Conservation (phyloP, 495 filamentous ascomycete genomes). For the Podospora fimiseda region DNA sequence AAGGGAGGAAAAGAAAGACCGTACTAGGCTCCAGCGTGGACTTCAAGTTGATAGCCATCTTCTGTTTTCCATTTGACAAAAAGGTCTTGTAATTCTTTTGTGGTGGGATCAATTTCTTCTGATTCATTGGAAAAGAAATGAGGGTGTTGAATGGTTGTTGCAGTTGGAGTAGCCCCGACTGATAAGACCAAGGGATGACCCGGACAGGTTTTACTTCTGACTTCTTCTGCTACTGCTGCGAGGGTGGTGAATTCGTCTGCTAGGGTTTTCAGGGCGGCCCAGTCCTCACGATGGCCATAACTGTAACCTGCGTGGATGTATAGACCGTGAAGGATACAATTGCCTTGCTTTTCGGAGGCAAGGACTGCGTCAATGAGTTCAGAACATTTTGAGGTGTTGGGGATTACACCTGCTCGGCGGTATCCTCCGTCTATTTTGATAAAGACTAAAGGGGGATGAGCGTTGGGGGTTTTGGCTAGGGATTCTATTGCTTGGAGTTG, state of each 20-base stretch:
- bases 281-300: slow-evolving; percentile 50
- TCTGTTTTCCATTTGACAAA: slow-evolving; percentile 7
- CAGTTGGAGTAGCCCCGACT: slow-evolving; percentile 78
- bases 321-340: slow-evolving; percentile 52
- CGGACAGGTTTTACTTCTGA: slow-evolving; percentile 11
- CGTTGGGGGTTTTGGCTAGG: slow-evolving; percentile 32
- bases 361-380: slow-evolving; percentile 47
- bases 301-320: slow-evolving; percentile 79
- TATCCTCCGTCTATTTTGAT: slow-evolving; percentile 77
- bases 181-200: slow-evolving; percentile 51
- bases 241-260: slow-evolving; percentile 56
- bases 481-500: slow-evolving; percentile 47
- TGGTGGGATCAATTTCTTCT: neutral
- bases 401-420: slow-evolving; percentile 63
- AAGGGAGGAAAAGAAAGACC: slow-evolving; percentile 16
- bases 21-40: slow-evolving; percentile 34
- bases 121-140: slow-evolving; percentile 7
- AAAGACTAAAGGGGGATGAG: slow-evolving; percentile 49
- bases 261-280: slow-evolving; percentile 51
- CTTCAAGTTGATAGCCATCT: slow-evolving; percentile 22
- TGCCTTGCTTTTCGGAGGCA: slow-evolving; percentile 29
- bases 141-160: slow-evolving; percentile 47
- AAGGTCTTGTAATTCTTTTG: slow-evolving; percentile 8
- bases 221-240: slow-evolving; percentile 36
- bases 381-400: slow-evolving; percentile 44